Conservation (phyloP, 2,329 filamentous ascomycete genomes). For the Nemania sp. region DNA sequence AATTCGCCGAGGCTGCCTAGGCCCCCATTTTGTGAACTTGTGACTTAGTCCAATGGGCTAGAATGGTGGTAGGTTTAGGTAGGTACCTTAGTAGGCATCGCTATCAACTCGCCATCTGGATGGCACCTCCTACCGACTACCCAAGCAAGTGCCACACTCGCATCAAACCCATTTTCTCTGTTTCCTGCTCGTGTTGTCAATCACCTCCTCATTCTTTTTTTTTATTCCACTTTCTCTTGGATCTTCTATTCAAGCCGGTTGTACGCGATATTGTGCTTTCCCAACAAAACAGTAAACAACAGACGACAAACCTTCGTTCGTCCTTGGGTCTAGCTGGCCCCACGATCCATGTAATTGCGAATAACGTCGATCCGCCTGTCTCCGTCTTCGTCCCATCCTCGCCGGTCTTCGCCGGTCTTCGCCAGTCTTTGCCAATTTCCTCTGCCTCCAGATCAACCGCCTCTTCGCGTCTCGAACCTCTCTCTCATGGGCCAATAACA, state of each 20-base stretch:
- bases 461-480: constrained; percentile 16
- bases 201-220: not conserved
- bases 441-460: not conserved
- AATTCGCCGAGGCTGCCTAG: constrained; percentile 8
- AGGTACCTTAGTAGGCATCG: no score
- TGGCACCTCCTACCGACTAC: no score
- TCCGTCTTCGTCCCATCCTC: no score
- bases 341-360: constrained; percentile 4
- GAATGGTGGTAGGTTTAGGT: no score
- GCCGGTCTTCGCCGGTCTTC: no score
- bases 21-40: no score
- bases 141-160: no score
- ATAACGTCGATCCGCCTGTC: not conserved
- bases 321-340: not conserved
- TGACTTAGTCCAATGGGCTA: no score
- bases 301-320: not conserved
- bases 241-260: not conserved
- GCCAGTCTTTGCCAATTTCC: not conserved
- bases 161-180: not conserved
- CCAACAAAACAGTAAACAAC: constrained; percentile 19
- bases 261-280: constrained; percentile 2
- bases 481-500: constrained; percentile 32
- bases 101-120: no score
- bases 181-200: not conserved
- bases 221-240: not conserved